Percentiles rank a stretch among this genome's conserved stretches.
phyloP scores from a whole-genome alignment of 2,329 filamentous ascomycete genomes.

The Tolypocladium endophyticum region DNA sequence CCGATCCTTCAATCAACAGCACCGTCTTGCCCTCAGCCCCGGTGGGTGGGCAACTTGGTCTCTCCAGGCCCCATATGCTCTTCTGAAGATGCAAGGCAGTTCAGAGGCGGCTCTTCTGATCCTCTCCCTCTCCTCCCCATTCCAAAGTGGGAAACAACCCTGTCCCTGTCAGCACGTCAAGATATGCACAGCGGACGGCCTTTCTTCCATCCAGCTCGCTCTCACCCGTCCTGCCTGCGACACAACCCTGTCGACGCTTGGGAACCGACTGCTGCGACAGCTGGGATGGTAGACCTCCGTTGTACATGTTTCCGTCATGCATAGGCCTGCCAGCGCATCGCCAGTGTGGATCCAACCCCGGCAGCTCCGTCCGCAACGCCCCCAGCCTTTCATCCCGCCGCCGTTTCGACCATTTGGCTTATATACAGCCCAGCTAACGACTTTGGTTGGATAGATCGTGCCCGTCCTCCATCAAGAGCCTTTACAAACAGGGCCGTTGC shows the following conservation, averaged over 20 bases:
- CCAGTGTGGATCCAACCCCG: slow-evolving; percentile 20
- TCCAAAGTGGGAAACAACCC: neutral
- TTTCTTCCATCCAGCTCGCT: neutral
- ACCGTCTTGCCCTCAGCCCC: neutral
- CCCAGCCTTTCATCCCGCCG: slow-evolving; percentile 11
- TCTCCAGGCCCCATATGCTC: neutral
- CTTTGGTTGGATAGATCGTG: slow-evolving; percentile 24
- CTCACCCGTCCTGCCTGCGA: neutral
- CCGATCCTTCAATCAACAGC: slow-evolving; percentile 6
- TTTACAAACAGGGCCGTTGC: slow-evolving; percentile 10
- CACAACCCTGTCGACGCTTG: slow-evolving; percentile 2
- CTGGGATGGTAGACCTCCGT: slow-evolving; percentile 7
- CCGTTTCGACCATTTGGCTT: slow-evolving; percentile 13
- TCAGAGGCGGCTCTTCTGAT: neutral
- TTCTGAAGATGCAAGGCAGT: neutral
- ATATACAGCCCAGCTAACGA: slow-evolving; percentile 23
- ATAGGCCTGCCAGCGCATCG: slow-evolving; percentile 33
- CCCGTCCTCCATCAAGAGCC: slow-evolving; percentile 13
- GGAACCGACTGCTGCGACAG: slow-evolving; percentile 6
- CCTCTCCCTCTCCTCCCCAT: neutral
- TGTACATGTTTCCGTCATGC: slow-evolving; percentile 49
- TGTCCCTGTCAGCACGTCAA: neutral
- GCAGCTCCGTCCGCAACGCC: slow-evolving; percentile 10
- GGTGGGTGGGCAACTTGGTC: neutral
- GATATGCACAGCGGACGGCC: neutral